Evolutionary conservation across 2,329 filamentous ascomycete genomes (phyloP).

Genomic region (Fusarium cicatricum): DNA sequence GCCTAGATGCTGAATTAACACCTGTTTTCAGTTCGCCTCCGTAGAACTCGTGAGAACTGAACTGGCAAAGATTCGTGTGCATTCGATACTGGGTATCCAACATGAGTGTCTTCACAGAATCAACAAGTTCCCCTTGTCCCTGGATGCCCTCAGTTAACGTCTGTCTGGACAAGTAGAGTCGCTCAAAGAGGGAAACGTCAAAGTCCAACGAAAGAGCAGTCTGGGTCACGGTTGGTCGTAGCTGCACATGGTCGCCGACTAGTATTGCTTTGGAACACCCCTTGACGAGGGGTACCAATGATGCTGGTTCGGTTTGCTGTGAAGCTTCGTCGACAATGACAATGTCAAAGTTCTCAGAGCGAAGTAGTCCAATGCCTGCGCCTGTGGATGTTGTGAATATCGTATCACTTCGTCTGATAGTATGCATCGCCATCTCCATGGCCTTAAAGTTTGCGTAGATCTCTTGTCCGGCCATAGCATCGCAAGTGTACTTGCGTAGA

Average conservation of each 20-base stretch:
- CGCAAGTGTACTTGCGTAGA: slow-evolving; percentile 47
- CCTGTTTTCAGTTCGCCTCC: slow-evolving; percentile 46
- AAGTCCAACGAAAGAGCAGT: slow-evolving; percentile 47
- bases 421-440: slow-evolving; percentile 48
- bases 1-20: slow-evolving; percentile 33
- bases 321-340: slow-evolving; percentile 58
- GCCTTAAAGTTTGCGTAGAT: slow-evolving; percentile 40
- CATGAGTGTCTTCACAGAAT: slow-evolving; percentile 52
- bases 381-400: slow-evolving; percentile 57
- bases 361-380: slow-evolving; percentile 52
- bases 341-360: slow-evolving; percentile 48
- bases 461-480: slow-evolving; percentile 45
- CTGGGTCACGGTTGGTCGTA: slow-evolving; percentile 52
- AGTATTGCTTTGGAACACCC: slow-evolving; percentile 53
- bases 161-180: slow-evolving; percentile 45
- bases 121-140: too few relatives aligned
- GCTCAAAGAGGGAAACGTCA: slow-evolving; percentile 55
- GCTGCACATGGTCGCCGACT: slow-evolving; percentile 57
- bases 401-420: slow-evolving; percentile 47
- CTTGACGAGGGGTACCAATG: slow-evolving; percentile 52
- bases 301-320: slow-evolving; percentile 54
- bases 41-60: slow-evolving; percentile 53
- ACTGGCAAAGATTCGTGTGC: slow-evolving; percentile 51
- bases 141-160: background rate
- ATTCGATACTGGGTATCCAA: slow-evolving; percentile 56